A percentile compares a stretch with the other conserved stretches of the same genome.
These are phyloP conservation scores for Aspergillus piperis DNA, from an alignment of 2,329 filamentous ascomycete genomes.

Conservation along the genomic window DNA sequence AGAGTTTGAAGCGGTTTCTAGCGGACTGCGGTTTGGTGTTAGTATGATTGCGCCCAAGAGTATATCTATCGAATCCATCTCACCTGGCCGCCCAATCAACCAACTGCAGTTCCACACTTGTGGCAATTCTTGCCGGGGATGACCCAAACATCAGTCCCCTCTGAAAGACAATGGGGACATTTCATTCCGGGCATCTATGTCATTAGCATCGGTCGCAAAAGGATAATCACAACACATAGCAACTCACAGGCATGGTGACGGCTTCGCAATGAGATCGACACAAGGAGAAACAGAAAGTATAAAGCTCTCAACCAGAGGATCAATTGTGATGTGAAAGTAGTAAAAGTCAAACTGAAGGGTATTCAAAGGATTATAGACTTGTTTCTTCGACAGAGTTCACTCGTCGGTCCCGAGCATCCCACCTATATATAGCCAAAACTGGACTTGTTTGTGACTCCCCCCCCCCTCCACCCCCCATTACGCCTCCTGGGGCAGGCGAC, in stretches of 20 bases:
- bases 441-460: too few species aligned
- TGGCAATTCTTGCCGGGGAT: conserved; percentile 51
- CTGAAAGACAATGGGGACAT: conserved; percentile 40
- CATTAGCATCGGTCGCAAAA: background rate
- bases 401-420: conserved; percentile 9
- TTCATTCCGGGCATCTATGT: conserved; percentile 48
- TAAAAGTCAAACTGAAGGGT: background rate
- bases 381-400: conserved; percentile 14
- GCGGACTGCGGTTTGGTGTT: background rate
- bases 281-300: too few species aligned
- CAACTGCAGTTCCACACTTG: conserved; percentile 41
- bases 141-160: conserved; percentile 46
- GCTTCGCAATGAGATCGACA: background rate
- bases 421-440: conserved; percentile 21
- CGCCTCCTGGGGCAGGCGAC: conserved; percentile 4
- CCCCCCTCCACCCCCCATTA: too few species aligned
- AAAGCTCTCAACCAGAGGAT: too few species aligned
- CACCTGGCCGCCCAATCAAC: conserved; percentile 17
- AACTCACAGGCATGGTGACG: conserved; percentile 12
- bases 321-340: too few species aligned
- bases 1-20: background rate
- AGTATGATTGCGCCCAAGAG: too few species aligned
- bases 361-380: conserved; percentile 2
- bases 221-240: background rate
- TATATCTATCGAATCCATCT: background rate